Base-by-base conservation (phyloP, 345 rosid species). In the Gossypium rotundifolium region DNA sequence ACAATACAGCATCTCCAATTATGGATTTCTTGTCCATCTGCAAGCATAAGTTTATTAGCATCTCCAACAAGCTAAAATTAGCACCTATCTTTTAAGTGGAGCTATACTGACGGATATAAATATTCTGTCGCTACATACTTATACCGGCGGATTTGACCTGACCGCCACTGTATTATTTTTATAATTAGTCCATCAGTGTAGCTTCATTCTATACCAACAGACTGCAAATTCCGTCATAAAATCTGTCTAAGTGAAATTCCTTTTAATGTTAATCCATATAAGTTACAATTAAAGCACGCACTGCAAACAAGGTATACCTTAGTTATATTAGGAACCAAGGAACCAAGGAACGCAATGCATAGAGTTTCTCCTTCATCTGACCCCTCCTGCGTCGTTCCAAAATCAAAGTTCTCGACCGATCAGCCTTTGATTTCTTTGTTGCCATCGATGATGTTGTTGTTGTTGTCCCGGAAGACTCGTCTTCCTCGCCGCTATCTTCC, bases 1-100 rank as follows among this genome's bases (percentile, higher is more conserved):
- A 87, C 49, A 79, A 65, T 42, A 88, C 91, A 0, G 97, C 94
- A 67, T 92, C 98, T 75, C 96, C 97, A 18, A 90, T 85, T 11
- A 94, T 90, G 2, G 97, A 92, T n/a, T 96, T 96, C 86, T 94
- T 92, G 69, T 94, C 98, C 98, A 94, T 94, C 97, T 94, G 79
- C 62, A 54, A 7, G 40, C 40, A 33, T 5, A 33, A 33, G 40
- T 33, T 33, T 33, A 5, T 33, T 33, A 33, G 40, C 40, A 33
- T 5, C 40, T 7, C 40, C 40, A 33, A 33, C 40, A 33, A 33
- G 40, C 40, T 33, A 33, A 33, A 33, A 1, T 33, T 33, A 5
- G 40, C 40, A 33, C 40, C 40, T 7, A 33, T 33, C 40, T 33
- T 33, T 33, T 33, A 33, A 33, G 40, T 33, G 40, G 40, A 33